Evolutionary conservation across 805 yeast species (phyloP).

Genomic region (Candida krabiensis): DNA sequence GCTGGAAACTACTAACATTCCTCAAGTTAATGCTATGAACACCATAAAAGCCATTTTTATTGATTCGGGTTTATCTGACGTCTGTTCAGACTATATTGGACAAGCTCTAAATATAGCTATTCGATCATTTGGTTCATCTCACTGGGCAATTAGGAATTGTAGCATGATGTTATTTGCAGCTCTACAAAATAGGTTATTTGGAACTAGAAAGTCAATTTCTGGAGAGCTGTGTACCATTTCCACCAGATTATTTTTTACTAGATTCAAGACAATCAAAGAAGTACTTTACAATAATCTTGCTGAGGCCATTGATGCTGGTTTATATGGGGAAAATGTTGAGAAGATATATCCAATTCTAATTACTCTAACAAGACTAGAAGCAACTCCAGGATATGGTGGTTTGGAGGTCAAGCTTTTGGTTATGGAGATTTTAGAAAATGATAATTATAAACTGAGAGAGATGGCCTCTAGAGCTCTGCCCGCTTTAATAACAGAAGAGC

Average conservation of each 20-base stretch:
- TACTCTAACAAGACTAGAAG: constrained; percentile 66
- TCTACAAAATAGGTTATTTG: constrained; percentile 77
- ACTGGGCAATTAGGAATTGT: constrained; percentile 90
- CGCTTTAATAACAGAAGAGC: constrained; percentile 40
- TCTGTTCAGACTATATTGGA: constrained; percentile 52
- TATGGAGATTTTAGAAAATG: constrained; percentile 46
- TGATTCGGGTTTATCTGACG: constrained; percentile 64
- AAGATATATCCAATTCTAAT: constrained; percentile 75
- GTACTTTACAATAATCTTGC: constrained; percentile 47
- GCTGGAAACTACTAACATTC: constrained; percentile 61
- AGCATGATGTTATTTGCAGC: constrained; percentile 92
- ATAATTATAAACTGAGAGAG: constrained; percentile 83
- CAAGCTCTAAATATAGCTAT: constrained; percentile 62
- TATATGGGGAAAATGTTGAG: constrained; percentile 43
- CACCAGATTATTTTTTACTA: constrained; percentile 68
- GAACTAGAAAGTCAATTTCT: constrained; percentile 45
- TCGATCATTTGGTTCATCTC: constrained; percentile 56
- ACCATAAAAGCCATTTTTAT: constrained; percentile 73
- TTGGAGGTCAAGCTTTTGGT: constrained; percentile 55
- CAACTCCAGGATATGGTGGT: constrained; percentile 54
- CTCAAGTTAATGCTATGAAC: constrained; percentile 93
- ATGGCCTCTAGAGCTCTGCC: constrained; percentile 75
- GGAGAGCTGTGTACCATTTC: constrained; percentile 24
- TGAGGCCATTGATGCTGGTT: constrained; percentile 25
- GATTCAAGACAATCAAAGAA: constrained; percentile 52